These are phyloP conservation scores for Poronia punctata DNA, from an alignment of 495 filamentous ascomycete species.

Conservation along the genomic window DNA sequence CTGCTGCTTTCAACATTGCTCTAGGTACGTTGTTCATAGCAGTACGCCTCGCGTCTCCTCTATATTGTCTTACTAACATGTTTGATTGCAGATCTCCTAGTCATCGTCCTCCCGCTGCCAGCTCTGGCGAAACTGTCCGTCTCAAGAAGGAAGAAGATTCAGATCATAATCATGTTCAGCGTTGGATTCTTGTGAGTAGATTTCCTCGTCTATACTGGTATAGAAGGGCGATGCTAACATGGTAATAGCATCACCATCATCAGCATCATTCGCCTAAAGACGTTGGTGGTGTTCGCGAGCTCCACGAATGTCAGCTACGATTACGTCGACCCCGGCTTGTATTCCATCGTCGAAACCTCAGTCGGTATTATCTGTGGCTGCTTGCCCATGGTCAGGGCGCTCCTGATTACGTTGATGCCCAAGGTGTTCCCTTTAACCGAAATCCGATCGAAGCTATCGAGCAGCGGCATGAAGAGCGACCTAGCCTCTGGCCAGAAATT, in stretches of 20 bases:
- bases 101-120: conserved; percentile 35
- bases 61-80: no score
- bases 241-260: conserved; percentile 26
- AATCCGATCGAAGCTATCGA: conserved; percentile 7
- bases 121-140: conserved; percentile 26
- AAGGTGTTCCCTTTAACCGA: conserved; percentile 19
- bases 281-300: conserved; percentile 26
- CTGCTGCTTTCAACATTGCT: conserved; percentile 29
- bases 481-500: background rate
- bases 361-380: conserved; percentile 35
- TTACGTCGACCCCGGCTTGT: conserved; percentile 32
- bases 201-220: background rate
- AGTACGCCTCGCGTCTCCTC: no score
- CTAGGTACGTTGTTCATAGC: conserved; percentile 9
- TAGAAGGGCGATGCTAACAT: background rate
- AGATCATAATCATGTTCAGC: conserved; percentile 38
- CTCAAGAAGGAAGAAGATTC: conserved; percentile 26
- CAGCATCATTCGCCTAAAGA: conserved; percentile 29
- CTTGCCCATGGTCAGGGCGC: conserved; percentile 30
- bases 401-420: conserved; percentile 21
- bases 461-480: conserved; percentile 5
- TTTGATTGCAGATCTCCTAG: conserved; percentile 32
- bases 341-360: conserved; percentile 37
- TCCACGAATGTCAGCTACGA: conserved; percentile 34
- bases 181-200: conserved; percentile 31